These are phyloP conservation scores for Saccharomycopsis fibuligera DNA, from an alignment of 805 yeast genomes.

Conservation along the genomic window DNA sequence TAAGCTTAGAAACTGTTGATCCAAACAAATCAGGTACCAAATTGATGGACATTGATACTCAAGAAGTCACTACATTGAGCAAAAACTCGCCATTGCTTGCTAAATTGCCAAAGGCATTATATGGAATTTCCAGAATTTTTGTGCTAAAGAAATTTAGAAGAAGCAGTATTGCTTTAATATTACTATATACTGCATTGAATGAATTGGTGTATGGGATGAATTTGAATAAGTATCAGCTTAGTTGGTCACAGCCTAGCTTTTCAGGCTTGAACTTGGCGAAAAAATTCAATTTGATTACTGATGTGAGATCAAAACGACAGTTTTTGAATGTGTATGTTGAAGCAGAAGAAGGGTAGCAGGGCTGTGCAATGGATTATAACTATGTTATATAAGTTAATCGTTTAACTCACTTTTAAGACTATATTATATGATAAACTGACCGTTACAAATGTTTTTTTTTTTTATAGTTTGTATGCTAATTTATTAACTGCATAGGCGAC, in stretches of 20 bases:
- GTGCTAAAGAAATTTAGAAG: constrained; percentile 41
- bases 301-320: constrained; percentile 7
- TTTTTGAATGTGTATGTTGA: constrained; percentile 17
- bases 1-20: constrained; percentile 33
- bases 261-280: constrained; percentile 56
- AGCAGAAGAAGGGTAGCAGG: no score
- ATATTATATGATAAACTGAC: no score
- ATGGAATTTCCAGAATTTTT: constrained; percentile 45
- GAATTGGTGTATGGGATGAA: constrained; percentile 44
- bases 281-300: constrained; percentile 34
- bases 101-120: constrained; percentile 8
- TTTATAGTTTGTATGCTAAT: no score
- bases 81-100: background rate
- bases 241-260: constrained; percentile 70
- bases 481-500: no score
- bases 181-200: constrained; percentile 39
- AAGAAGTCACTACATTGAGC: constrained; percentile 7
- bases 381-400: no score
- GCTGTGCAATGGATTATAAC: no score
- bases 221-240: constrained; percentile 40
- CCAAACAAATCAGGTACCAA: background rate
- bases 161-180: constrained; percentile 40
- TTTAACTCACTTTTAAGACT: no score
- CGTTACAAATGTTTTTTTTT: no score
- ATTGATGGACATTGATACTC: constrained; percentile 17